These are phyloP conservation scores for Oryza officinalis DNA, from an alignment of 176 grass and related monocot genomes.

Conservation along the genomic window DNA sequence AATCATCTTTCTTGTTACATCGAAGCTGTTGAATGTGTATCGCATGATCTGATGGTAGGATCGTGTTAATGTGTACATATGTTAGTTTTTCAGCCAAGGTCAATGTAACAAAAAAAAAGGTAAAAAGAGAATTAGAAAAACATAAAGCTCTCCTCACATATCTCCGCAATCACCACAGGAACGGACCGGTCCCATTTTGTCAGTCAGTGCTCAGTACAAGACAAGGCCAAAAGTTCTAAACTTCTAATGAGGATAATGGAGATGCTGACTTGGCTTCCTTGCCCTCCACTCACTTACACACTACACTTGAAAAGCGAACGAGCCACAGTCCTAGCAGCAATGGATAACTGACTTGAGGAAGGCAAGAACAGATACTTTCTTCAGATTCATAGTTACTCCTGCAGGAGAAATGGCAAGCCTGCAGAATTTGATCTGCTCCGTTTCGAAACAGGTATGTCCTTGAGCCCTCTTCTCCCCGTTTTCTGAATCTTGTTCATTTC, in stretches of 20 bases:
- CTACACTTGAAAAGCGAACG: conserved; percentile 9
- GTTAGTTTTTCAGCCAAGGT: neutral
- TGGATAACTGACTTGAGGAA: conserved; percentile 32
- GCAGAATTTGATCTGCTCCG: conserved; percentile 50
- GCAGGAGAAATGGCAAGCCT: conserved; percentile 68
- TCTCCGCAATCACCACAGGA: neutral
- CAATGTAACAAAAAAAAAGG: neutral
- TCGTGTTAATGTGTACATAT: neutral
- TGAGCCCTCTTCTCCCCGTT: neutral
- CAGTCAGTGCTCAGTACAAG: neutral
- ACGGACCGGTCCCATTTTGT: conserved; percentile 16
- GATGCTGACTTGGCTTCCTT: conserved; percentile 46
- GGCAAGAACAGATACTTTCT: neutral
- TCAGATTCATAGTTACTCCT: neutral
- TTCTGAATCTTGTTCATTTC: conserved; percentile 10
- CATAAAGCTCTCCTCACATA: neutral
- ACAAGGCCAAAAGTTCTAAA: conserved; percentile 8
- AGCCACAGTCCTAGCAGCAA: conserved; percentile 32
- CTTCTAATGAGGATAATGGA: conserved; percentile 40
- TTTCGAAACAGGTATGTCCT: conserved; percentile 60
- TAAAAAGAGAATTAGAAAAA: too few species aligned
- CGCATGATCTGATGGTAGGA: neutral
- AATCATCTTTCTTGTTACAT: neutral
- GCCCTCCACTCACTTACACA: conserved; percentile 46
- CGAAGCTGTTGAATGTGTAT: neutral